Percentiles rank a stretch among this genome's conserved stretches.
These are phyloP conservation scores for Plasmodium berghei DNA, from an alignment of 169 alveolate genomes.

Conservation along the genomic window DNA sequence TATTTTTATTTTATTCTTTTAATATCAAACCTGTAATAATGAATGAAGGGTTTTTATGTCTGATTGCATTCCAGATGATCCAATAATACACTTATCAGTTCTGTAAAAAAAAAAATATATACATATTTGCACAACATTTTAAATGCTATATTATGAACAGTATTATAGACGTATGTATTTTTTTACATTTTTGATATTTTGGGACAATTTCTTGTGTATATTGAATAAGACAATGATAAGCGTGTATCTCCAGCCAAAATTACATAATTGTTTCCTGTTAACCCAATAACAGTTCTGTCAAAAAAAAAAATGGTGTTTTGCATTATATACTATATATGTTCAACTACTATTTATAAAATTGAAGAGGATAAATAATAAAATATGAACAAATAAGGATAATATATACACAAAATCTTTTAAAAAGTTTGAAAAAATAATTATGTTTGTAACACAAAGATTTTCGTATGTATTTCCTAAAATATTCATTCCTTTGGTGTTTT, in stretches of 20 bases:
- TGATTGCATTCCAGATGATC: constrained; percentile 96
- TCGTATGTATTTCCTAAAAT: neutral
- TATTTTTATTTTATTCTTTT: too few species aligned
- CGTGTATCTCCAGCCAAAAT: constrained; percentile 95
- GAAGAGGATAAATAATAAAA: too few species aligned
- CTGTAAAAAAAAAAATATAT: constrained; percentile 34
- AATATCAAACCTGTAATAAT: constrained; percentile 77
- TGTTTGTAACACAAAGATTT: neutral
- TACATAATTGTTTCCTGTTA: constrained; percentile 93
- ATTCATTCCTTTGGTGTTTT: neutral
- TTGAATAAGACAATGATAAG: constrained; percentile 91
- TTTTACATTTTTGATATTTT: constrained; percentile 88
- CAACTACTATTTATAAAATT: neutral
- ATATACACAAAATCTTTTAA: too few species aligned
- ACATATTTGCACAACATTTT: neutral
- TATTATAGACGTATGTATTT: too few species aligned
- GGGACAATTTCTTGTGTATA: constrained; percentile 91
- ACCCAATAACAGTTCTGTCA: constrained; percentile 89
- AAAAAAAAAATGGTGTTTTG: neutral
- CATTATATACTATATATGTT: neutral
- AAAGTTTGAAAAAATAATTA: too few species aligned
- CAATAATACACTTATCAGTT: constrained; percentile 90
- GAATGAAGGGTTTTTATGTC: constrained; percentile 92
- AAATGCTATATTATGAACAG: neutral
- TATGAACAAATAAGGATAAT: too few species aligned